Evolutionary conservation across 768 basidiomycete genomes (phyloP), one percentile per base, ranked within the genome.

Genomic region (Phanerodontia chrysosporium): DNA sequence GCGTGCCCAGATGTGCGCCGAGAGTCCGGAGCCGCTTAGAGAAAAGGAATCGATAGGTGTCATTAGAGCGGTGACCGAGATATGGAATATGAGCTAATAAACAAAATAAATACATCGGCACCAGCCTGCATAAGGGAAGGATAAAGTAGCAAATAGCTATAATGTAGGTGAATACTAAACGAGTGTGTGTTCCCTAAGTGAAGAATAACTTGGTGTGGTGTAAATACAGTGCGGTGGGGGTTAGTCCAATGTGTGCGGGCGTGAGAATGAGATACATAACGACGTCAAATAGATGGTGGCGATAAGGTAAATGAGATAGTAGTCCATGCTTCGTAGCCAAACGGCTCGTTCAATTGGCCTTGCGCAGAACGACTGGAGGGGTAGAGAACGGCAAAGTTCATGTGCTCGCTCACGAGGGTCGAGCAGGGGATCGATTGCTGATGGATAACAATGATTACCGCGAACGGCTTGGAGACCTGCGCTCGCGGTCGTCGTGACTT

Each of bases 401-500:
- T 53, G 52, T 53, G 52, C 18, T 25, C 22, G 22, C 32, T 25
- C 51, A 25, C 42, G 42, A 25, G 55, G 8, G 25, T 14, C n/a
- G 21, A 49, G 49, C 25, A 16, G 25, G 46, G 59, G 29, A 55
- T 55, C 45, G 55, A 55, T 60, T 55, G 12, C 14, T 53, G 48
- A 55, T 48, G 18, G 53, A 59, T 55, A 48, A 54, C 36, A 18
- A 61, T 24, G 29, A 54, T 55, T 44, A 65, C 18, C 53, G 60
- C 24, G 62, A 55, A 54, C 65, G 49, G 22, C 61, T 59, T 5
- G 54, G 58, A 10, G 55, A 21, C 45, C 56, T 58, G 16, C 60
- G 54, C 32, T 68, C 67, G 10, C 62, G 66, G 30, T 65, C 66
- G 48, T 66, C 66, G 58, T 62, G 62, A 49, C 64, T 64, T 51